phyloP scores from a whole-genome alignment of 306 rosid species.

The Cyamopsis tetragonoloba region DNA sequence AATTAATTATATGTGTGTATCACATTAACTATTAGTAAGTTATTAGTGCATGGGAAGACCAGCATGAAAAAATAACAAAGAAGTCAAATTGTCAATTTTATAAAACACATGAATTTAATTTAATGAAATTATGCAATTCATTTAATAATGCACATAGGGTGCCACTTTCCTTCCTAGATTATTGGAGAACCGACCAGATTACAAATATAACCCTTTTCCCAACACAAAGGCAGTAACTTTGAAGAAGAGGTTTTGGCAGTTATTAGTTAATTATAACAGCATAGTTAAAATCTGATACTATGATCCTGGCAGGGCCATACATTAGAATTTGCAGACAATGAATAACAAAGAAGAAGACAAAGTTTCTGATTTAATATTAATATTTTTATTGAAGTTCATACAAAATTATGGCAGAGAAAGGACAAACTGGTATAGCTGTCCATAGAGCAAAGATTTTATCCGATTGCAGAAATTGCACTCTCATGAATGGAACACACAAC shows the following conservation, averaged over 20 bases:
- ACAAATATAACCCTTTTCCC: neutral
- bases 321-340: neutral
- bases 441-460: conserved; percentile 16
- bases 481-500: conserved; percentile 20
- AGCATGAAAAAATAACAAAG: too few species aligned
- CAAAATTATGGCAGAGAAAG: conserved; percentile 11
- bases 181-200: conserved; percentile 17
- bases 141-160: neutral
- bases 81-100: too few species aligned
- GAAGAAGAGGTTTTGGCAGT: neutral
- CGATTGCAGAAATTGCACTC: conserved; percentile 8
- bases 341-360: neutral
- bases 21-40: too few species aligned
- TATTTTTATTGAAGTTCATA: neutral
- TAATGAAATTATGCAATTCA: too few species aligned
- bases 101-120: too few species aligned
- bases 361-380: neutral
- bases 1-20: too few species aligned
- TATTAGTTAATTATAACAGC: neutral
- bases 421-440: conserved; percentile 48
- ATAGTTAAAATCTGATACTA: conserved; percentile 2
- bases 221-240: neutral
- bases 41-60: too few species aligned
- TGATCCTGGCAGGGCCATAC: neutral
- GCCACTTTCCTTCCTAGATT: neutral